Evolutionary conservation across 768 basidiomycete species (phyloP), one percentile per base, ranked within the genome.

Genomic region (Lactarius indigo): DNA sequence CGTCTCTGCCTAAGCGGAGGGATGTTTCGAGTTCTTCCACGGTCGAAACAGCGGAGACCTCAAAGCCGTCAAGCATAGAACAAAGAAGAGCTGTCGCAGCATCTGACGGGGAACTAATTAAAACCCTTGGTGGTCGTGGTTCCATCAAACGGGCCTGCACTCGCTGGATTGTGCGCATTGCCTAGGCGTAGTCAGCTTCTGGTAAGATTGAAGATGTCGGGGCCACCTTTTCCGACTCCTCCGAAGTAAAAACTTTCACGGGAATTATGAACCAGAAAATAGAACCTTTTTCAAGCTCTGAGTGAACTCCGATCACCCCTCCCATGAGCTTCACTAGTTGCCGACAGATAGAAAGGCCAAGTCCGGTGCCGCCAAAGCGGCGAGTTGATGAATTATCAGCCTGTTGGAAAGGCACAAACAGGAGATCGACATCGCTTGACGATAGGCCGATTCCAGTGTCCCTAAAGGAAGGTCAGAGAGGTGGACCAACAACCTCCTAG

Each of bases 381-480:
- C 89, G 84, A 8, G 90, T 90, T 0, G 88, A 89, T 0, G 89
- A 90, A 69, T 88, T 90, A 78, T 90, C 90, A 12, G 88, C 89
- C 76, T 91, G 90, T 69, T 88, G 87, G 70, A 91, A 91, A 10
- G 89, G 89, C 23, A 87, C 84, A 69, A 90, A 91, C 4, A 91
- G 76, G 9, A 85, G 79, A 57, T 87, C 86, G 3, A 87, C 84
- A 67, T 90, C 89, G 66, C 82, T 85, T 8, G 84, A 78, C 8
- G 87, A 83, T 61, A 91, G 76, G 1, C 89, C 89, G 50, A 90
- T 90, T 3, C 90, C 89, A 6, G 87, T 87, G 72, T 91, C 90
- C 72, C 86, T 88, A 68, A 28, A 18, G 57, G 52, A 54, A 20
- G 23, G 17, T n/a, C 17, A 63, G 54, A n/a, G 37, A 6, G 15